phyloP scores from a whole-genome alignment of 1,284 basidiomycete genomes.

The Clitocybe nebularis region DNA sequence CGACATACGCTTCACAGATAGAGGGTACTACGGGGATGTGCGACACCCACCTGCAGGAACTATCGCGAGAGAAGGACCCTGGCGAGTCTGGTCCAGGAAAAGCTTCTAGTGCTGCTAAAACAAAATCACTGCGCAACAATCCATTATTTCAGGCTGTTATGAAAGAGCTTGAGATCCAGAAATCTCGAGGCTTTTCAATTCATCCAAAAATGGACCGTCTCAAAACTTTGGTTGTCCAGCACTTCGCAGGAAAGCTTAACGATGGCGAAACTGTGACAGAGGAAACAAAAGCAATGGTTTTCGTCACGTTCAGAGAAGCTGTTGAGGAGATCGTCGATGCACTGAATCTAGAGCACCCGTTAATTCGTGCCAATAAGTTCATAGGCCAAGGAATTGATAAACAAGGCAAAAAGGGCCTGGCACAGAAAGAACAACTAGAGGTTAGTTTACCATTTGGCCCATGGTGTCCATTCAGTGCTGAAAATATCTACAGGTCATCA shows the following conservation, averaged over 20 bases:
- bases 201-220: slow-evolving; percentile 96
- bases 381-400: slow-evolving; percentile 91
- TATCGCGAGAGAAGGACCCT: slow-evolving; percentile 34
- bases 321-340: slow-evolving; percentile 89
- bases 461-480: slow-evolving; percentile 6
- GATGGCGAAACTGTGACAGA: slow-evolving; percentile 43
- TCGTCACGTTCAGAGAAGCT: slow-evolving; percentile 84
- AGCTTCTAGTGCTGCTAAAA: slow-evolving; percentile 36
- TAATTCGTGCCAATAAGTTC: slow-evolving; percentile 80
- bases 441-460: slow-evolving; percentile 37
- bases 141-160: slow-evolving; percentile 60
- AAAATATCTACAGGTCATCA: slow-evolving; percentile 55
- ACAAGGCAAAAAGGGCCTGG: slow-evolving; percentile 82
- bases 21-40: slow-evolving; percentile 84
- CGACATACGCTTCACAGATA: slow-evolving; percentile 46
- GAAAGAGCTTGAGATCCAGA: slow-evolving; percentile 57
- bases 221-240: slow-evolving; percentile 70
- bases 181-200: slow-evolving; percentile 47
- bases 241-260: slow-evolving; percentile 66
- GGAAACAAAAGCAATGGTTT: slow-evolving; percentile 91
- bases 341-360: slow-evolving; percentile 66
- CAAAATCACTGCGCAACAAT: slow-evolving; percentile 48
- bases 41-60: slow-evolving; percentile 52
- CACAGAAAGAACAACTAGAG: slow-evolving; percentile 89
- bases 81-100: slow-evolving; percentile 30